Base-by-base conservation (phyloP, 345 rosid species). In the Crucihimalaya himalaica region DNA sequence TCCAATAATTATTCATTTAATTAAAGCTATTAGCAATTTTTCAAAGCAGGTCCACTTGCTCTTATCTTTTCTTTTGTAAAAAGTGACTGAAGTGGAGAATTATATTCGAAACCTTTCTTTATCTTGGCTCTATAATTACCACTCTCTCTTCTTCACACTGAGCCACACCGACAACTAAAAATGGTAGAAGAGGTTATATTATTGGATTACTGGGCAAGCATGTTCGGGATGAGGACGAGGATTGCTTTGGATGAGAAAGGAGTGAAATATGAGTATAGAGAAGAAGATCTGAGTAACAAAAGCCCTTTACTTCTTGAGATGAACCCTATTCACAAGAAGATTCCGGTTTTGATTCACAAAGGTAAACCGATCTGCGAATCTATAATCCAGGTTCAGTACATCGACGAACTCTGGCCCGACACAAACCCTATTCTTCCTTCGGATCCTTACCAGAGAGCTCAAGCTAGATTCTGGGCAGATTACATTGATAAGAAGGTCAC, bases 371-470 rank as follows among this genome's bases (percentile, higher is more conserved):
- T 72, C 1, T 37, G 60, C 18, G 76, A 72, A 53, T 72, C 69
- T 0, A 5, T 71, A 12, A 61, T 71, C 27, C 75, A 61, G 5
- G 61, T 71, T 50, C 52, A 61, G 61, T 71, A 71, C 31, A 62
- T 72, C 8, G 76, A 72, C 21, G 69, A 72, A 53, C 23, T 51
- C 0, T 72, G 76, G 76, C 29, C 37, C 0, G 16, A 40, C 5
- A 27, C 31, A 29, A 37, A 63, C 35, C 69, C 51, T 0, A 28
- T 63, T 10, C 70, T 73, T 15, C 56, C 63, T 18, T 62, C 63
- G 1, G 70, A 72, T 63, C 70, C 77, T 52, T 72, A 53, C 70
- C 11, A 63, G 56, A 72, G 70, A 53, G 70, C 77, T 31, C 77
- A 63, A 11, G 77, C 77, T 25, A 63, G 63, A 7, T 73, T 73